Conservation (phyloP, 345 rosid genomes). For the Mallotus nudiflorus region DNA sequence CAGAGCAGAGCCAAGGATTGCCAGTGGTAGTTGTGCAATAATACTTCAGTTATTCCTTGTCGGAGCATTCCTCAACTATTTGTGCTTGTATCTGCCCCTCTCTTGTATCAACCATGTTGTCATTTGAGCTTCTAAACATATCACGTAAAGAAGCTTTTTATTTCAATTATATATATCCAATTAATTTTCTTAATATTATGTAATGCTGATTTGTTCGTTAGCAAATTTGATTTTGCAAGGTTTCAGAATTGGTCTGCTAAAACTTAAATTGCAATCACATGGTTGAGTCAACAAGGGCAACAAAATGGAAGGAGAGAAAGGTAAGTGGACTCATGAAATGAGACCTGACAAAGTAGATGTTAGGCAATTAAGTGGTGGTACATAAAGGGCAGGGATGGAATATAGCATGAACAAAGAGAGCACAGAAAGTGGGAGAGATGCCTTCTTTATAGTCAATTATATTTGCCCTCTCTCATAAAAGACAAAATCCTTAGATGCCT, state of each 20-base stretch:
- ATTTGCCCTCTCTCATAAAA: constrained; percentile 41
- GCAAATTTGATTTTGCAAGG: no score
- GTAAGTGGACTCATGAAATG: neutral
- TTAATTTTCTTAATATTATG: no score
- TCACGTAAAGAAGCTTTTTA: no score
- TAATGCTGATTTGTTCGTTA: no score
- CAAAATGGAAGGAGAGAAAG: neutral
- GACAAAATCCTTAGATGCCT: constrained; percentile 85
- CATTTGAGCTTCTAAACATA: neutral
- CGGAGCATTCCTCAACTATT: neutral
- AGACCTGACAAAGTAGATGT: constrained; percentile 12
- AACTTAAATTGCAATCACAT: constrained; percentile 18
- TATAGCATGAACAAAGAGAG: constrained; percentile 36
- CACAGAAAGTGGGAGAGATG: constrained; percentile 47
- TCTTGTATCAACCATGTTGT: neutral
- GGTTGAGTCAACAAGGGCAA: constrained; percentile 5
- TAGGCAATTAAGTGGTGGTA: constrained; percentile 5
- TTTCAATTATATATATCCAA: no score
- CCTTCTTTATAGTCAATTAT: constrained; percentile 40
- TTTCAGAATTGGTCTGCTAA: neutral
- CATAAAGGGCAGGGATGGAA: constrained; percentile 18
- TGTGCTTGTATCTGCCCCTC: neutral
- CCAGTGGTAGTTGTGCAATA: constrained; percentile 3
- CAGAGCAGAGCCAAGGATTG: neutral
- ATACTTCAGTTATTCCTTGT: neutral